Evolutionary conservation across 129 eudicot genomes (phyloP).

Genomic region (Arctium minus): DNA sequence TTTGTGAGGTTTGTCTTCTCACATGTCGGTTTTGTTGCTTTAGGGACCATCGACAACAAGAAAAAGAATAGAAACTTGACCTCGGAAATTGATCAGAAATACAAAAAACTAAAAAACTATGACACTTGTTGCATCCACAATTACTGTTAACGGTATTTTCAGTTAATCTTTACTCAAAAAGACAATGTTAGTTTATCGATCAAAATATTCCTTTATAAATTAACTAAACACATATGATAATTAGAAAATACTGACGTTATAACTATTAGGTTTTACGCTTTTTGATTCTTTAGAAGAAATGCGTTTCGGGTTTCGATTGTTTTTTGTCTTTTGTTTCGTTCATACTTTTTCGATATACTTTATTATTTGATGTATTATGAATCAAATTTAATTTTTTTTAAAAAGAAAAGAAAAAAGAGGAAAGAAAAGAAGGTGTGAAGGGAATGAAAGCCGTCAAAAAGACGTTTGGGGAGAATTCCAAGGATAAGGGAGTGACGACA

Average conservation of each 20-base stretch:
- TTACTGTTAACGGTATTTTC: not conserved
- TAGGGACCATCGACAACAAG: not conserved
- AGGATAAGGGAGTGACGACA: slow-evolving; percentile 14
- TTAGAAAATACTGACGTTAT: not conserved
- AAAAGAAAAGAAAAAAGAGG: not conserved
- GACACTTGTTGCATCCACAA: not conserved
- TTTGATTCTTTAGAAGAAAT: not conserved
- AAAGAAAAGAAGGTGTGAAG: not conserved
- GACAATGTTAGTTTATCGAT: not conserved
- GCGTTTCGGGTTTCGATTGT: no score
- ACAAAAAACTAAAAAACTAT: not conserved
- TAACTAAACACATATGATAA: not conserved
- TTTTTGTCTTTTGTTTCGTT: not conserved
- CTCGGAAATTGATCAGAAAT: not conserved
- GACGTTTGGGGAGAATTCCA: not conserved
- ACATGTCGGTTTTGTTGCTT: not conserved
- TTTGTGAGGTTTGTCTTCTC: not conserved
- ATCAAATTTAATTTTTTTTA: not conserved
- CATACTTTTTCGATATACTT: not conserved
- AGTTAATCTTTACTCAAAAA: not conserved
- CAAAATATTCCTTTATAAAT: no score
- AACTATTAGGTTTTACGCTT: not conserved
- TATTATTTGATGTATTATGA: not conserved
- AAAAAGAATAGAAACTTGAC: not conserved
- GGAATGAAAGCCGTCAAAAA: slow-evolving; percentile 9